Base-by-base conservation (phyloP, 768 basidiomycete species). In the Suillus variegatus region DNA sequence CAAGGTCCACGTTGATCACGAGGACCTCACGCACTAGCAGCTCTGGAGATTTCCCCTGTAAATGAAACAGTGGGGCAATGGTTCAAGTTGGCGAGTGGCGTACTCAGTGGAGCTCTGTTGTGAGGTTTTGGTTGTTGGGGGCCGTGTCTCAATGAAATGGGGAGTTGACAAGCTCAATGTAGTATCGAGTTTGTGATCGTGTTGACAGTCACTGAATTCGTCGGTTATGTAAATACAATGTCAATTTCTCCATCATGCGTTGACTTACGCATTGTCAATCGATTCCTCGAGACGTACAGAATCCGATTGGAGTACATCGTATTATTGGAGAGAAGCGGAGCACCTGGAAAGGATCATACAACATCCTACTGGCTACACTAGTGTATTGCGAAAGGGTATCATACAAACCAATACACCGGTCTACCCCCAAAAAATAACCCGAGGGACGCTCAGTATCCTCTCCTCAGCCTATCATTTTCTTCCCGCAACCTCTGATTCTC, bases 391-490 rank as follows among this genome's bases (percentile, higher is more conserved):
- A 35, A 8, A 35, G n/a, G 35, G 36, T 14, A 55, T 36, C 35
- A 22, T n/a, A 36, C 55, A 56, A 6, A 25, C 56, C 16, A 22
- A 40, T 57, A 58, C 22, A 25, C 9, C 38, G 8, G 22, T 25
- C 57, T 14, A 58, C 40, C 57, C 2, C 38, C 22, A 7, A 25
- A 35, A 14, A 22, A 58, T 22, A 25, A 58, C 38, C n/a, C 16
- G 22, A 40, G n/a, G 4, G 22, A 41, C 0, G 10, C 41, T 73
- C 64, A 80, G 46, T 78, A 77, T 7, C 79, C 79, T 69, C 84
- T 77, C 63, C 82, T 80, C 69, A 92, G 71, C 68, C 82, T 78
- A 73, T 82, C 81, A 74, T 92, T 92, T 78, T 92, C 91, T 71
- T 88, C 88, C 66, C 83, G 81, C 75, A 92, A 70, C 68, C 82